These are phyloP conservation scores for Nemania bipapillata DNA, from an alignment of 2,329 filamentous ascomycete species.

Conservation along the genomic window DNA sequence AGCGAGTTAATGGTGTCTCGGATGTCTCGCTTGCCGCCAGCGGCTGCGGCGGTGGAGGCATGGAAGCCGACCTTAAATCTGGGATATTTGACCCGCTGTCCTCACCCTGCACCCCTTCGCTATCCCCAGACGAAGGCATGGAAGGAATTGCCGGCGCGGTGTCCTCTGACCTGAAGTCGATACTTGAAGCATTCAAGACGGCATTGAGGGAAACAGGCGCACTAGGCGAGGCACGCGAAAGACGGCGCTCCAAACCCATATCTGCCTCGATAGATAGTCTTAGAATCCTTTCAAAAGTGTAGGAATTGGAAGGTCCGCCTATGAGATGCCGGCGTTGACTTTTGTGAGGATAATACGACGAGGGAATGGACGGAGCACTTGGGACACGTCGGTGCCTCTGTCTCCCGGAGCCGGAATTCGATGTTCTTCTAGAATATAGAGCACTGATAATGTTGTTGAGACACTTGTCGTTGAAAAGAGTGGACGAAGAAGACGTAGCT, in stretches of 20 bases:
- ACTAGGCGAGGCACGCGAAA: conserved; percentile 42
- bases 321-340: conserved; percentile 39
- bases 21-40: conserved; percentile 53
- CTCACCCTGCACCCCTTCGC: conserved; percentile 27
- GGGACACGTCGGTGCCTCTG: conserved; percentile 47
- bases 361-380: conserved; percentile 46
- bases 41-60: conserved; percentile 52
- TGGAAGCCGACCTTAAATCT: conserved; percentile 49
- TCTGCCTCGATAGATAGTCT: conserved; percentile 40
- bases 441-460: conserved; percentile 44
- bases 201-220: conserved; percentile 46
- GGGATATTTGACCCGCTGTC: conserved; percentile 39
- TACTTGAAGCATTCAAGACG: conserved; percentile 43
- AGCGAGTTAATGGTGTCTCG: conserved; percentile 61
- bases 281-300: conserved; percentile 39
- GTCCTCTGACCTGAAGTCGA: conserved; percentile 39
- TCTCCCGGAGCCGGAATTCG: conserved; percentile 42
- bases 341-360: conserved; percentile 23
- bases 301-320: conserved; percentile 36
- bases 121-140: conserved; percentile 36
- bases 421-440: conserved; percentile 47
- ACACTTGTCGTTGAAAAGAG: conserved; percentile 48
- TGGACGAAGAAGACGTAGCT: conserved; percentile 47
- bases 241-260: conserved; percentile 49
- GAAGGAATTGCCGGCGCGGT: conserved; percentile 28